These are phyloP conservation scores for Eremomyces bilateralis DNA, from an alignment of 495 filamentous ascomycete species.

Conservation along the genomic window DNA sequence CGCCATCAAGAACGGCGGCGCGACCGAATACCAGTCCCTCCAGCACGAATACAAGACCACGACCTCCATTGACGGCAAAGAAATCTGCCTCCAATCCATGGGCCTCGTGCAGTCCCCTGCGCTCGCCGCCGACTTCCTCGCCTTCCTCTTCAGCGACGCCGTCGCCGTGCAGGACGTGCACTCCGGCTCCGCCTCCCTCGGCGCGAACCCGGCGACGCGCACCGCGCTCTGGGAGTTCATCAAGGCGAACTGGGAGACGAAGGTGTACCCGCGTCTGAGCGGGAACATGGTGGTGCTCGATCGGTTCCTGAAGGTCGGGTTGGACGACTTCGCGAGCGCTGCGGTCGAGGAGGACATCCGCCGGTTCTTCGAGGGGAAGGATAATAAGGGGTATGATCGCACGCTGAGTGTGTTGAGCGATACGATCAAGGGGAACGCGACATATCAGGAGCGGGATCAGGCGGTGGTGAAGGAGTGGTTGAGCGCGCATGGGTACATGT, in stretches of 20 bases:
- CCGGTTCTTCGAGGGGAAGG: slow-evolving; percentile 61
- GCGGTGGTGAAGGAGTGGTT: slow-evolving; percentile 50
- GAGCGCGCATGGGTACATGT: slow-evolving; percentile 35
- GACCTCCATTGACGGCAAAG: slow-evolving; percentile 70
- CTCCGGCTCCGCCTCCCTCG: slow-evolving; percentile 47
- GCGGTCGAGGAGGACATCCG: slow-evolving; percentile 55
- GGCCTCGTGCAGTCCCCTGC: slow-evolving; percentile 48
- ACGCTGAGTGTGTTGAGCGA: slow-evolving; percentile 60
- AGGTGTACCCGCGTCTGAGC: slow-evolving; percentile 42
- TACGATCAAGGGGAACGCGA: slow-evolving; percentile 53
- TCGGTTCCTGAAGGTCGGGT: slow-evolving; percentile 54
- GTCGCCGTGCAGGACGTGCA: slow-evolving; percentile 71
- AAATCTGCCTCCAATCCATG: slow-evolving; percentile 56
- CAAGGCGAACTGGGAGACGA: slow-evolving; percentile 48
- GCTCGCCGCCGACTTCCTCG: slow-evolving; percentile 45
- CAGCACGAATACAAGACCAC: slow-evolving; percentile 66
- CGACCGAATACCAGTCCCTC: slow-evolving; percentile 45
- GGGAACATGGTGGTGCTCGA: slow-evolving; percentile 72
- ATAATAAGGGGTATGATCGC: slow-evolving; percentile 60
- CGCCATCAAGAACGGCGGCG: slow-evolving; percentile 45
- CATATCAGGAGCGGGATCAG: slow-evolving; percentile 55
- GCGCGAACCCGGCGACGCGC: slow-evolving; percentile 46
- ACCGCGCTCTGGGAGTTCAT: slow-evolving; percentile 64
- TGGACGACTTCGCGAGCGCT: slow-evolving; percentile 54
- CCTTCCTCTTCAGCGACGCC: slow-evolving; percentile 60